phyloP scores from a whole-genome alignment of 2,329 filamentous ascomycete genomes.

The Ascochyta fabae region DNA sequence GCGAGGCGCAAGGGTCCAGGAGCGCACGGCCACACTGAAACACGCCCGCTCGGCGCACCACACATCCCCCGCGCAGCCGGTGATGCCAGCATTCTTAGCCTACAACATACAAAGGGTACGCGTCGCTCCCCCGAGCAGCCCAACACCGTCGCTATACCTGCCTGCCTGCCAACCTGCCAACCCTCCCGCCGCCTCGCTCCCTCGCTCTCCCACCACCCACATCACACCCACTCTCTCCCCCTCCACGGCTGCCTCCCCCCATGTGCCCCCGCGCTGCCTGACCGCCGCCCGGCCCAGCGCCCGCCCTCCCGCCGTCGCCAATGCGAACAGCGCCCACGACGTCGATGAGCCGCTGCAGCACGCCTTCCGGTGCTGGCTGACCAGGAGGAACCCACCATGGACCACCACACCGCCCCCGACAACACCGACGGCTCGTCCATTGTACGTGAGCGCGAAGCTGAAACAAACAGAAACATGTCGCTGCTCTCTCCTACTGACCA shows the following conservation, averaged over 20 bases:
- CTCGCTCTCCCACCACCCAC: too few relatives aligned
- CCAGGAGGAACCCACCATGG: conserved; percentile 43
- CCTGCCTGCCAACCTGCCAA: conserved; percentile 1
- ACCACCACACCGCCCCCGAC: conserved; percentile 51
- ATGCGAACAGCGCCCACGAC: conserved; percentile 36
- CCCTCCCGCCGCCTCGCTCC: not conserved
- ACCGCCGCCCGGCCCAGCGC: conserved; percentile 16
- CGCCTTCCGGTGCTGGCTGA: conserved; percentile 45
- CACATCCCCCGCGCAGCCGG: not conserved
- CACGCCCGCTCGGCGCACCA: conserved; percentile 19
- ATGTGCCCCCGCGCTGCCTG: conserved; percentile 27
- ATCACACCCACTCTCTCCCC: not conserved
- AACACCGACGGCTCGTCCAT: conserved; percentile 79
- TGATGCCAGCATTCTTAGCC: too few relatives aligned
- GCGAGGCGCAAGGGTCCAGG: too few relatives aligned
- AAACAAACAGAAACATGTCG: too few relatives aligned
- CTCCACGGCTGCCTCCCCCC: not conserved
- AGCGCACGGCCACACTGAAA: conserved; percentile 26
- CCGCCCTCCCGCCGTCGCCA: conserved; percentile 24
- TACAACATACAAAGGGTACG: conserved; percentile 14
- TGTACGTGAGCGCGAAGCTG: conserved; percentile 50
- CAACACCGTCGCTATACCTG: not conserved
- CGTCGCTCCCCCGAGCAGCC: conserved; percentile 19
- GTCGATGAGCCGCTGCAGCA: conserved; percentile 45
- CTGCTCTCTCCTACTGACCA: conserved; percentile 20